phyloP scores from a whole-genome alignment of 176 grass and related monocot genomes.

The Musa acuminata region DNA sequence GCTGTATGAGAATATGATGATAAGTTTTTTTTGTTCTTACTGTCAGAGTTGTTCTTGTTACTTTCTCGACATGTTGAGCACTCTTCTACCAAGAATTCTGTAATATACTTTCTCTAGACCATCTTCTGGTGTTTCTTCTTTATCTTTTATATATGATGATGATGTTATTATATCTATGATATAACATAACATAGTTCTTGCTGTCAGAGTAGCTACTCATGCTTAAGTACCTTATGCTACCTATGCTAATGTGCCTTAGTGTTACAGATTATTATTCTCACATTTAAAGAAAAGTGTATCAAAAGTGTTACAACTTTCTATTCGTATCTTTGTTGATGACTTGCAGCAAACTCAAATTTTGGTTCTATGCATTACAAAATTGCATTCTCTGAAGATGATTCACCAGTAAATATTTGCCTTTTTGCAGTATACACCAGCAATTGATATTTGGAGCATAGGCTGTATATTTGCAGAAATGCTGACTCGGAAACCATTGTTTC shows the following conservation, averaged over 20 bases:
- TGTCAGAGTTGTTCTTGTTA: not conserved
- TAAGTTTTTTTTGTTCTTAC: not conserved
- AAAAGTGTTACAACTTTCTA: not conserved
- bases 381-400: not conserved
- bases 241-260: not conserved
- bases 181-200: too few relatives aligned
- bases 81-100: not conserved
- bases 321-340: not conserved
- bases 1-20: not conserved
- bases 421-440: constrained; percentile 17
- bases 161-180: too few relatives aligned
- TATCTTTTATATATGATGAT: too few relatives aligned
- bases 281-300: not conserved
- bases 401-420: not conserved
- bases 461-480: constrained; percentile 21
- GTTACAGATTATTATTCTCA: not conserved
- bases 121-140: too few relatives aligned
- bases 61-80: not conserved
- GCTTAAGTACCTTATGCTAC: not conserved
- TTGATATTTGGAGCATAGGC: constrained; percentile 17
- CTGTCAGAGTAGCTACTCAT: too few relatives aligned
- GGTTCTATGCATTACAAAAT: not conserved
- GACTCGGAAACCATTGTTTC: constrained; percentile 13
- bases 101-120: too few relatives aligned
- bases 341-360: not conserved